These are phyloP conservation scores for Solanum clarkiae DNA, from an alignment of 257 asterid species.

Conservation along the genomic window DNA sequence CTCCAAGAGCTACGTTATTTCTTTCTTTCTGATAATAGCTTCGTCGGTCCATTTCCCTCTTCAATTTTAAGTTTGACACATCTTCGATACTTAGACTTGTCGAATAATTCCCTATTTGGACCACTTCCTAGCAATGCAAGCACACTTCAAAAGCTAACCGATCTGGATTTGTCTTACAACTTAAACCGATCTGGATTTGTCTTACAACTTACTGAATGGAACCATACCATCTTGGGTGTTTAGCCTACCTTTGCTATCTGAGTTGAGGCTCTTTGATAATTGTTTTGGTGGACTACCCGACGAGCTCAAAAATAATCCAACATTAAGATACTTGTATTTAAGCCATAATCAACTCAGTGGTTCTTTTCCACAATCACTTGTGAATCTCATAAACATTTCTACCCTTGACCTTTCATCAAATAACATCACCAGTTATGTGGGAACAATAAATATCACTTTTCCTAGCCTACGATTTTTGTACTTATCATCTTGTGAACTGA, in stretches of 20 bases:
- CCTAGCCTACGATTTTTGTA: rapidly evolving
- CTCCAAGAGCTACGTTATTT: no score
- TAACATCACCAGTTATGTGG: not conserved
- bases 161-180: not conserved
- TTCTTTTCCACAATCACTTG: not conserved
- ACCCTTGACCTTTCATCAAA: not conserved
- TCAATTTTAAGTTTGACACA: not conserved
- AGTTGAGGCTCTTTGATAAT: not conserved
- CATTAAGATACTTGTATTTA: not conserved
- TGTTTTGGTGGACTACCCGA: not conserved
- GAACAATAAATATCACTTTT: not conserved
- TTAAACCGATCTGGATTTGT: not conserved
- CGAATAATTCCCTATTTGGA: not conserved
- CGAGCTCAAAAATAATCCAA: not conserved
- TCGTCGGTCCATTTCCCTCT: not conserved
- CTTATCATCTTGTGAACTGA: not conserved
- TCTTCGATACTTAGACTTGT: not conserved
- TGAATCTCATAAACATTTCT: not conserved
- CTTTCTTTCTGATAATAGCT: no score
- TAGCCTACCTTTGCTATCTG: not conserved
- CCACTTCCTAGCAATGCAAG: not conserved
- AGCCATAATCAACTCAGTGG: not conserved
- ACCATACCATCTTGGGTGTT: not conserved
- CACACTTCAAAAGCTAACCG: not conserved
- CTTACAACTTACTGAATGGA: not conserved